Evolutionary conservation across 1,284 basidiomycete genomes (phyloP), one percentile per base, ranked within the genome.

Genomic region (Golubevia pallescens): DNA sequence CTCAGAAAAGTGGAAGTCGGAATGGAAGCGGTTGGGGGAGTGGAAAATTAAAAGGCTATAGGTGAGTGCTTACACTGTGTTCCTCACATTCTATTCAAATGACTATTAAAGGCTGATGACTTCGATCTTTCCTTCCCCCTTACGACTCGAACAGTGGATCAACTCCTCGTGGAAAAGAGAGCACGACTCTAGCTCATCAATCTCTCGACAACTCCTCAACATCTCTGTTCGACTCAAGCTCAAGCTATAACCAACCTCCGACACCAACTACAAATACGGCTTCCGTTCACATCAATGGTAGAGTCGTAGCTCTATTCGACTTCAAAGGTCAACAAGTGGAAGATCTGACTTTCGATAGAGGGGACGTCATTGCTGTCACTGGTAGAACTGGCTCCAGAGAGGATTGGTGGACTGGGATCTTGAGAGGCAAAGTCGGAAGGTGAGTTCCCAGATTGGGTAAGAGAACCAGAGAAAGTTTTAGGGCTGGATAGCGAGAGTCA

Each of bases 311-410:
- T 5, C 61, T 75, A 51, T 83, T 69, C 62, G 79, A 82, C 21
- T 84, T 80, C 32, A 71, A 77, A 19, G 81, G 73, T 7, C 71
- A 77, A 63, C 69, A 78, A 28, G 67, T 70, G 3, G 66, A 71
- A 5, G 82, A 85, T 60, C 61, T 85, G 14, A 69, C 74, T 8
- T 84, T 85, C 64, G 52, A 58, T 5, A 67, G 73, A 20, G 82
- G 82, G 2, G 81, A 85, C 54, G 72, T 85, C 21, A 82, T 85
- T 56, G 71, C 70, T 0, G 81, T 85, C 2, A 70, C 71, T 1
- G 66, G 65, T 28, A 77, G 75, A 57, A 85, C 81, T 1, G 60
- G 70, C 3, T 75, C 66, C 51, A 58, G 60, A 20, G 69, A 76
- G 21, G 82, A 84, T 38, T 85, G 82, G 82, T 85, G 82, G 38